These are phyloP conservation scores for Carex kokanica DNA, from an alignment of 176 grass and related monocot species.

Conservation along the genomic window DNA sequence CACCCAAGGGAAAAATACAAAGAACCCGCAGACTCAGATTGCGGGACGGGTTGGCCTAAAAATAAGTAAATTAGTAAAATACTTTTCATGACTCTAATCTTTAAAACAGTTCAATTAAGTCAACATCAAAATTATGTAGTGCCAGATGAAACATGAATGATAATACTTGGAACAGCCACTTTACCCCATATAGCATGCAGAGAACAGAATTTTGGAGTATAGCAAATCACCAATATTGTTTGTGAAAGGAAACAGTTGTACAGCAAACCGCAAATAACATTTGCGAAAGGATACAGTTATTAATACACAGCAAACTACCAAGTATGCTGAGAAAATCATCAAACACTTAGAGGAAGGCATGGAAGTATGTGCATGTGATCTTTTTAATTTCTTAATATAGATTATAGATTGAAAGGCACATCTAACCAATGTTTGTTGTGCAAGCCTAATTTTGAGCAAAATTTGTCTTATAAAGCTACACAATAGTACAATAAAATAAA, in stretches of 20 bases:
- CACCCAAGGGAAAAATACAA: no score
- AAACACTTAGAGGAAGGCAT: no score
- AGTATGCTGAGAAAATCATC: no score
- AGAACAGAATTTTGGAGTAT: no score
- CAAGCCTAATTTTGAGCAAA: background rate
- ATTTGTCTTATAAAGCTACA: background rate
- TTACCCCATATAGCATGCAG: background rate
- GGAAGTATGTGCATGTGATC: no score
- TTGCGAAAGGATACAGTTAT: no score
- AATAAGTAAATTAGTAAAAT: background rate
- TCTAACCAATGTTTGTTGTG: background rate
- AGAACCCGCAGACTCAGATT: background rate
- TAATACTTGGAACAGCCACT: background rate
- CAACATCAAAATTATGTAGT: background rate
- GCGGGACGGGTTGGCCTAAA: background rate
- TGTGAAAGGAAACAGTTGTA: no score
- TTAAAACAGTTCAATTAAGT: background rate
- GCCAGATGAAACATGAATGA: background rate
- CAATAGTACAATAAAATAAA: background rate
- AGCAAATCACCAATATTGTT: no score
- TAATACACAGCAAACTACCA: no score
- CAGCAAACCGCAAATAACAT: no score
- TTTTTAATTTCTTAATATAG: no score
- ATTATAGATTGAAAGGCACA: no score
- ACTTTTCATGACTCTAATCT: background rate